Percentiles rank a stretch among this genome's conserved stretches.
Conservation (phyloP, 371 early-diverging fungal genomes). For the Circinella minor region DNA sequence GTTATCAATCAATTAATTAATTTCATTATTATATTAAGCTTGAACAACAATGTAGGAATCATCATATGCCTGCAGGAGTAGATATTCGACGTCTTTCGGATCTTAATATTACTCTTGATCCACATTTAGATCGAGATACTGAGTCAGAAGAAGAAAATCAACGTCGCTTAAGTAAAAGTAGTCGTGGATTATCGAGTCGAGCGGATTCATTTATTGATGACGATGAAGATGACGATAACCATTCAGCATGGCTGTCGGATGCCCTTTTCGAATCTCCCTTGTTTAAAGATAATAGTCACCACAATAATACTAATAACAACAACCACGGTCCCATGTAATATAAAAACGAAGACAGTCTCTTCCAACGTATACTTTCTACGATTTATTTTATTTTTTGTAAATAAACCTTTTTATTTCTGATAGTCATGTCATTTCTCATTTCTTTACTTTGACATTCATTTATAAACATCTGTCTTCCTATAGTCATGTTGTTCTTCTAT, state of each 20-base stretch:
- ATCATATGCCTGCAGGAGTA: slow-evolving; percentile 27
- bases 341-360: too few relatives aligned
- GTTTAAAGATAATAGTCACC: not conserved
- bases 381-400: too few relatives aligned
- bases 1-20: not conserved
- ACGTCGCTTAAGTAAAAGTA: not conserved
- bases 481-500: too few relatives aligned
- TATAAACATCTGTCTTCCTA: too few relatives aligned
- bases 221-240: slow-evolving; percentile 1
- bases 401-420: too few relatives aligned
- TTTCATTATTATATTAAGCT: slow-evolving; percentile 24
- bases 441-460: too few relatives aligned
- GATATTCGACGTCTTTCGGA: slow-evolving; percentile 47
- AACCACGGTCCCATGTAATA: not conserved
- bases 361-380: too few relatives aligned
- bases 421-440: too few relatives aligned
- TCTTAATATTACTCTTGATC: slow-evolving; percentile 47
- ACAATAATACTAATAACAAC: not conserved
- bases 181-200: not conserved
- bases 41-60: slow-evolving; percentile 34
- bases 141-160: slow-evolving; percentile 6
- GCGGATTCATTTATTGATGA: not conserved
- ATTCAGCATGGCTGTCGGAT: not conserved
- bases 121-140: slow-evolving; percentile 27
- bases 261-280: not conserved